Percentiles rank a stretch among this genome's conserved stretches.
Evolutionary conservation across 2,329 filamentous ascomycete species (phyloP).

Genomic region (Fusarium continuum): DNA sequence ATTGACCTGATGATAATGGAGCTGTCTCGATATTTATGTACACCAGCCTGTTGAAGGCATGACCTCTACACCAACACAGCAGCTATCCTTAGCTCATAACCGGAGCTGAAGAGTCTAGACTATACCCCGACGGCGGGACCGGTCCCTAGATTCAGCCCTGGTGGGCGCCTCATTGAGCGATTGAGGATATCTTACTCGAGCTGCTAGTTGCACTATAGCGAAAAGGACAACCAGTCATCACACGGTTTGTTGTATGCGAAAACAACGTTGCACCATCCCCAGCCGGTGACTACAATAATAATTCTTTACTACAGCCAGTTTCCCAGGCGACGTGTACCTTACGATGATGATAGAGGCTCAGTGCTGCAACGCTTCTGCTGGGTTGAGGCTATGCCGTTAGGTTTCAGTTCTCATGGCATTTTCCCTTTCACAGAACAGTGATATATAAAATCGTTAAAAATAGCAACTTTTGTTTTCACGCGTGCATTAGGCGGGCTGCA

Average conservation of each 20-base stretch:
- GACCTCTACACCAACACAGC: not conserved
- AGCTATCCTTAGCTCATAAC: not conserved
- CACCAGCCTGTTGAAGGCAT: not conserved
- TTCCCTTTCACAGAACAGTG: not conserved
- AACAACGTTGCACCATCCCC: constrained; percentile 12
- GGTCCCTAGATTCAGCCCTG: constrained; percentile 22
- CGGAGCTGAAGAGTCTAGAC: constrained; percentile 8
- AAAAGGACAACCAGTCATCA: not conserved
- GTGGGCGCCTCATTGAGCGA: constrained; percentile 2
- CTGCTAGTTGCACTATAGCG: not conserved
- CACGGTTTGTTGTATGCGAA: not conserved
- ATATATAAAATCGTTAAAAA: not conserved
- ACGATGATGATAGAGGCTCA: not conserved
- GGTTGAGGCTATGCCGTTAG: not conserved
- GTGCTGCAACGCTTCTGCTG: not conserved
- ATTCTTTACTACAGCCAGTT: not conserved
- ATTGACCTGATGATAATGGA: not conserved
- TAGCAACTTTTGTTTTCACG: not conserved
- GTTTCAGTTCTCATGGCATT: constrained; percentile 4
- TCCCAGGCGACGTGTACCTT: not conserved
- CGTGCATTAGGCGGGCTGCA: too few species aligned
- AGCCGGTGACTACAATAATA: not conserved
- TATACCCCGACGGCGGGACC: constrained; percentile 19
- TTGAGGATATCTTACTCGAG: not conserved
- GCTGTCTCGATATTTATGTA: constrained; percentile 15